Evolutionary conservation across 1,284 basidiomycete genomes (phyloP), one percentile per base, ranked within the genome.

Genomic region (Ganoderma multipileum): DNA sequence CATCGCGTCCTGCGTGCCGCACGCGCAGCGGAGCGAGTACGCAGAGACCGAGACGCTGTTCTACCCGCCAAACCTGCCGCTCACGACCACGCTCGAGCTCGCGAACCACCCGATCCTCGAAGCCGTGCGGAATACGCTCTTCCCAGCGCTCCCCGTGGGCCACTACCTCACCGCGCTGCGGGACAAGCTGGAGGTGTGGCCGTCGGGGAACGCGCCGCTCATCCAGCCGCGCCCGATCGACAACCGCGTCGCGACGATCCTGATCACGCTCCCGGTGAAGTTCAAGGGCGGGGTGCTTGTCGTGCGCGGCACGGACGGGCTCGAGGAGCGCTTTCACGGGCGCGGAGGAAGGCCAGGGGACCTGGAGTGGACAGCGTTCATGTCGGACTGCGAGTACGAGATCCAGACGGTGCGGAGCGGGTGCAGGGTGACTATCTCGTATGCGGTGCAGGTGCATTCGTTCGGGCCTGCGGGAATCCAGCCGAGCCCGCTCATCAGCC

Each of bases 51-150:
- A 92, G 72, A 88, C 90, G 0, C 82, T 93, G n/a, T 90, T 88
- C 78, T 93, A 90, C 78, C 92, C 92, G 9, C 82, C 88, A 6
- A 88, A 85, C 67, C 87, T 93, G 60, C 90, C 92, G 16, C 80
- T 93, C 61, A 93, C 91, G 0, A 83, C 90, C 16, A 91, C 92
- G 0, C 86, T 94, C 72, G 92, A 94, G 74, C 85, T 94, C 70
- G 86, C 91, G 16, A 93, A 91, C 76, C 91, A 92, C 75, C 92
- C 92, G 2, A 89, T 94, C 75, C 85, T 94, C 67, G 92, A 93
- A 72, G 89, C 92, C 0, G 83, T 93, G 39, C 88, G 89, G 61
- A 88, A 83, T 68, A 83, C 89, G 0, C 81, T 94, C 23, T 93
- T 94, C 79, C 91, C 91, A 0, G 82, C 85, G 41, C 82, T 93